A percentile compares a stretch with the other conserved stretches of the same genome.
Conservation (phyloP, 805 yeast species). For the Candida lessepsii region DNA sequence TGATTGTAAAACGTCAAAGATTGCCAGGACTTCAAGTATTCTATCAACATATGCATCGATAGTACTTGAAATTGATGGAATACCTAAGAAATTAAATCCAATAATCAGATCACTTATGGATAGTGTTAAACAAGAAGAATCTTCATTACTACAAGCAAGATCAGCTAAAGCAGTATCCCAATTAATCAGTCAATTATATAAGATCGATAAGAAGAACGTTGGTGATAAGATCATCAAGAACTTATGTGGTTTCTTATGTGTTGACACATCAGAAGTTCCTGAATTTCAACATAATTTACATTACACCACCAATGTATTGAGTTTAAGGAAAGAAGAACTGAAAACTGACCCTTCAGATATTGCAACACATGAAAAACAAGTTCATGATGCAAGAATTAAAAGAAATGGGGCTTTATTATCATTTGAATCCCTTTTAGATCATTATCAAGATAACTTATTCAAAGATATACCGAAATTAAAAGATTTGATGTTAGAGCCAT, state of each 20-base stretch:
- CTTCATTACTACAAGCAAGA: conserved; percentile 62
- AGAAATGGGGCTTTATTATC: conserved; percentile 81
- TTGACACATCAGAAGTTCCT: conserved; percentile 94
- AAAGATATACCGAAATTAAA: conserved; percentile 63
- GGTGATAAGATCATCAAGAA: conserved; percentile 88
- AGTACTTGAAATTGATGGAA: conserved; percentile 53
- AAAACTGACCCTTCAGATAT: conserved; percentile 59
- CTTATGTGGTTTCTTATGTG: conserved; percentile 88
- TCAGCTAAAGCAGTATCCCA: conserved; percentile 68
- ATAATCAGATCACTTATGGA: conserved; percentile 90
- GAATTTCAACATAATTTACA: conserved; percentile 71
- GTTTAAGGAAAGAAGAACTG: conserved; percentile 77
- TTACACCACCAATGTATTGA: conserved; percentile 57
- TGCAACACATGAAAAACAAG: conserved; percentile 58
- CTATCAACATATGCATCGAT: conserved; percentile 79
- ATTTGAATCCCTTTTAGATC: conserved; percentile 54
- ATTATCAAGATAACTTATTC: conserved; percentile 57
- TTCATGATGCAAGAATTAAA: conserved; percentile 73
- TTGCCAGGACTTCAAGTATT: conserved; percentile 56
- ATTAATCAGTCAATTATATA: conserved; percentile 59
- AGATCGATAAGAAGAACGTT: conserved; percentile 62
- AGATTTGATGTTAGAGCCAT: conserved; percentile 63
- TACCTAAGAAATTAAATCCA: conserved; percentile 90
- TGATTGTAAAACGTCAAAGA: conserved; percentile 58
- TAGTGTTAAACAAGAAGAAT: conserved; percentile 75